Conservation (phyloP, 495 filamentous ascomycete genomes). For the Astrothelium macrocarpum region DNA sequence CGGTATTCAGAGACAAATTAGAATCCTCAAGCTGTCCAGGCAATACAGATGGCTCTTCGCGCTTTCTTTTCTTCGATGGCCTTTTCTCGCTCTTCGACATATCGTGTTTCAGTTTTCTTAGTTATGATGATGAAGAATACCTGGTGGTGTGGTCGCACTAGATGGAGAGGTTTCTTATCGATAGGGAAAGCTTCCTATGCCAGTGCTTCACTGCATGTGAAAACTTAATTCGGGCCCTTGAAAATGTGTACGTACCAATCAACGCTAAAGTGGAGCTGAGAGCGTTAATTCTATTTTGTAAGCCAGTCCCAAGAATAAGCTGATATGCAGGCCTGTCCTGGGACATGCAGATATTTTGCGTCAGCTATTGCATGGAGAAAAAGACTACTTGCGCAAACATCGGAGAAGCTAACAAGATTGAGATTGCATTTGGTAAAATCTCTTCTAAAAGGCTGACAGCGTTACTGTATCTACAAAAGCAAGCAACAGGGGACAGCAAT, state of each 20-base stretch:
- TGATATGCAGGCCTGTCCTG: no score
- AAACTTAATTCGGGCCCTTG: no score
- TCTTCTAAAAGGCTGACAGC: neutral
- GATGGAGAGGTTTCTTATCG: neutral
- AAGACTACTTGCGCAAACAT: neutral
- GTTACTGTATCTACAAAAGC: conserved; percentile 3
- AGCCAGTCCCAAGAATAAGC: no score
- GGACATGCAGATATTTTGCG: no score
- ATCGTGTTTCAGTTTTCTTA: neutral
- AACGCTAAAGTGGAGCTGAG: no score
- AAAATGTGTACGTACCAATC: no score
- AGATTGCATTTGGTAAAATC: neutral
- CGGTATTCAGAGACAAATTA: neutral
- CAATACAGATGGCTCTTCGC: neutral
- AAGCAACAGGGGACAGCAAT: neutral
- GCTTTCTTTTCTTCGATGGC: neutral
- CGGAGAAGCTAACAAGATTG: neutral
- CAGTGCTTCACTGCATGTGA: no score
- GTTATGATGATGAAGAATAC: neutral
- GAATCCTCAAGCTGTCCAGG: neutral
- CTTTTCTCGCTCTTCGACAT: neutral
- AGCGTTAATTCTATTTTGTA: no score
- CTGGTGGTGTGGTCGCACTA: neutral
- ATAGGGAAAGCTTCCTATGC: neutral
- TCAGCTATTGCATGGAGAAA: neutral